Conservation (phyloP, 495 filamentous ascomycete species). For the Annulohypoxylon bovei region DNA sequence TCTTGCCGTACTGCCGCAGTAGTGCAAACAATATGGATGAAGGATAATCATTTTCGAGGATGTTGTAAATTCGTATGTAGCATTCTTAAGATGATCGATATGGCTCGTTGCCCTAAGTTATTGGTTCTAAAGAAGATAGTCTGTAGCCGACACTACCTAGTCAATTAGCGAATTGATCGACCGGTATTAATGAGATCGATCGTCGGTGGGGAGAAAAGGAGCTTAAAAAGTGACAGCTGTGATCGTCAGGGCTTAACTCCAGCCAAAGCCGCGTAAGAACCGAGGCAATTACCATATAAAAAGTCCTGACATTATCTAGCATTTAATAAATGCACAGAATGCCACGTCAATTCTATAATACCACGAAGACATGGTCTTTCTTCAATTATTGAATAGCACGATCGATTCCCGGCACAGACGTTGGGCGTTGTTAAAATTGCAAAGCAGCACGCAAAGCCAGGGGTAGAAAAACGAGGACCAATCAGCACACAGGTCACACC, state of each 20-base stretch:
- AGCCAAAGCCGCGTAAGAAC: background rate
- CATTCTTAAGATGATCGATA: background rate
- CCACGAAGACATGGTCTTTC: background rate
- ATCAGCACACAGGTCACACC: conserved; percentile 17
- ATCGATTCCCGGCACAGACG: conserved; percentile 12
- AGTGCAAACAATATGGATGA: conserved; percentile 28
- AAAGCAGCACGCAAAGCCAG: conserved; percentile 23
- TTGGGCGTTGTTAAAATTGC: conserved; percentile 25
- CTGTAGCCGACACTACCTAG: background rate
- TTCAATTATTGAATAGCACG: background rate
- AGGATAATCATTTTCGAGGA: conserved; percentile 1
- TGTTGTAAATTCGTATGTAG: background rate
- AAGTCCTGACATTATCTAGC: conserved; percentile 18
- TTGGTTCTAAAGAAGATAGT: background rate
- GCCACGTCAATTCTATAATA: conserved; percentile 6
- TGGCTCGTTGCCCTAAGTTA: background rate
- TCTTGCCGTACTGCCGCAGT: conserved; percentile 2
- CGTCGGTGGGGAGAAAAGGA: conserved; percentile 23
- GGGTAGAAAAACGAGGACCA: conserved; percentile 14
- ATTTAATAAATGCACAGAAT: conserved; percentile 15
- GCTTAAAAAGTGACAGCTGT: conserved; percentile 32
- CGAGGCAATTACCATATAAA: background rate
- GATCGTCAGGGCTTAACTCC: conserved; percentile 31
- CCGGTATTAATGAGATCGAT: conserved; percentile 18
- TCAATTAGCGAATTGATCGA: conserved; percentile 9